These are phyloP conservation scores for Syncephalastrum sp. DNA, from an alignment of 371 early-diverging fungal genomes.

Conservation along the genomic window DNA sequence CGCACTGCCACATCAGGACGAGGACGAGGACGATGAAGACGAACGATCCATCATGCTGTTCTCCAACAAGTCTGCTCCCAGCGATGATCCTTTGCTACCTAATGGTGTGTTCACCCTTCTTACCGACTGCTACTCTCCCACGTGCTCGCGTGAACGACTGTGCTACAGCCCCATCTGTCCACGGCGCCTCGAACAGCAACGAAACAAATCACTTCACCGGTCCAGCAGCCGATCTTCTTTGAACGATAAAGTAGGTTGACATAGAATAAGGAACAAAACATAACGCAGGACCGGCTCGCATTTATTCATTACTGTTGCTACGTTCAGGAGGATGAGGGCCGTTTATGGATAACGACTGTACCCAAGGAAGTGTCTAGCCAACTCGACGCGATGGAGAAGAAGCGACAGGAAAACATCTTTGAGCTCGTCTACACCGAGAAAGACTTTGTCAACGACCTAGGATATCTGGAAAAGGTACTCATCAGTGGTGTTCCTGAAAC, in stretches of 20 bases:
- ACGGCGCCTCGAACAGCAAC: slow-evolving; percentile 59
- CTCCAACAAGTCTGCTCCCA: neutral
- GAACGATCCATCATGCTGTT: slow-evolving; percentile 60
- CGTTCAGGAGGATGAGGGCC: slow-evolving; percentile 14
- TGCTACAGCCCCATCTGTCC: slow-evolving; percentile 89
- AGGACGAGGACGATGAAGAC: slow-evolving; percentile 19
- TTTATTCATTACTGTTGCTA: neutral
- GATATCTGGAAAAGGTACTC: slow-evolving; percentile 54
- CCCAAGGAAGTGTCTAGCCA: slow-evolving; percentile 71
- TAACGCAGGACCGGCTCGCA: too few species aligned
- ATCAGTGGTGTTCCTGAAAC: neutral
- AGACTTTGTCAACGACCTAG: slow-evolving; percentile 84
- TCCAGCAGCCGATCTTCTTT: slow-evolving; percentile 14
- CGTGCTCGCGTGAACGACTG: slow-evolving; percentile 71
- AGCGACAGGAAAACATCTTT: slow-evolving; percentile 91
- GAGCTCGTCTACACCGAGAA: slow-evolving; percentile 91
- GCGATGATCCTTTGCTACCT: slow-evolving; percentile 33
- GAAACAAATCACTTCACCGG: slow-evolving; percentile 2
- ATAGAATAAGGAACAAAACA: neutral
- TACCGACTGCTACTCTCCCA: slow-evolving; percentile 90
- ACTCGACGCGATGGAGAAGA: slow-evolving; percentile 72
- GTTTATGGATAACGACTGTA: slow-evolving; percentile 63
- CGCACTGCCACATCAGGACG: slow-evolving; percentile 9
- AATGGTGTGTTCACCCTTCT: slow-evolving; percentile 82
- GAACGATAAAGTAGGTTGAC: neutral